These are phyloP conservation scores for Globisporangium echinulatum DNA, from an alignment of 352 stramenopile species.

Conservation along the genomic window DNA sequence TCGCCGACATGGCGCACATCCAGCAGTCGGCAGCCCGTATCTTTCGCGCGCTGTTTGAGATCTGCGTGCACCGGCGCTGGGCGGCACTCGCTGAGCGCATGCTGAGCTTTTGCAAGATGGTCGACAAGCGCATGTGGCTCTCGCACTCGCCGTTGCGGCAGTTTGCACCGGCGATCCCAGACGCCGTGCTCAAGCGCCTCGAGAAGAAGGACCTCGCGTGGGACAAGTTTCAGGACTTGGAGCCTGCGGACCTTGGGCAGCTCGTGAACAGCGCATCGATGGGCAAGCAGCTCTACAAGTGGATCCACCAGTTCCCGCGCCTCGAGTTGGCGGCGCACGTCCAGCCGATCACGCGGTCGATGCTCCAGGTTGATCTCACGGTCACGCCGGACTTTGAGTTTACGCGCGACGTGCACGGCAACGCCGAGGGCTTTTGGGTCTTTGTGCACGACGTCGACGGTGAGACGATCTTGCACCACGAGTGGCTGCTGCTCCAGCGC, in stretches of 20 bases:
- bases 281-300: constrained; percentile 96
- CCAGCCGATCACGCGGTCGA: constrained; percentile 97
- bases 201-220: constrained; percentile 99
- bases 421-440: constrained; percentile 96
- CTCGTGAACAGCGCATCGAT: constrained; percentile 98
- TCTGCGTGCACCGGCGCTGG: constrained; percentile 95
- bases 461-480: constrained; percentile 97
- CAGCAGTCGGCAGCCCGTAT: constrained; percentile 98
- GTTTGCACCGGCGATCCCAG: constrained; percentile 90
- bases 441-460: constrained; percentile 98
- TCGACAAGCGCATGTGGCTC: constrained; percentile 97
- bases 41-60: constrained; percentile 98
- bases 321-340: constrained; percentile 95
- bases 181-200: constrained; percentile 95
- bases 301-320: constrained; percentile 98
- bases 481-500: constrained; percentile 94
- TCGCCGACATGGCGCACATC: constrained; percentile 99
- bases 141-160: constrained; percentile 97
- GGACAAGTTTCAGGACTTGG: constrained; percentile 97
- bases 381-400: constrained; percentile 98
- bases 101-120: constrained; percentile 98
- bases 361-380: constrained; percentile 95
- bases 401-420: constrained; percentile 94
- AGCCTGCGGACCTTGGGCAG: constrained; percentile 95
- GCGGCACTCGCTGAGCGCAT: constrained; percentile 92